These are phyloP conservation scores for Colletotrichum orbiculare DNA, from an alignment of 2,329 filamentous ascomycete genomes.

Conservation along the genomic window DNA sequence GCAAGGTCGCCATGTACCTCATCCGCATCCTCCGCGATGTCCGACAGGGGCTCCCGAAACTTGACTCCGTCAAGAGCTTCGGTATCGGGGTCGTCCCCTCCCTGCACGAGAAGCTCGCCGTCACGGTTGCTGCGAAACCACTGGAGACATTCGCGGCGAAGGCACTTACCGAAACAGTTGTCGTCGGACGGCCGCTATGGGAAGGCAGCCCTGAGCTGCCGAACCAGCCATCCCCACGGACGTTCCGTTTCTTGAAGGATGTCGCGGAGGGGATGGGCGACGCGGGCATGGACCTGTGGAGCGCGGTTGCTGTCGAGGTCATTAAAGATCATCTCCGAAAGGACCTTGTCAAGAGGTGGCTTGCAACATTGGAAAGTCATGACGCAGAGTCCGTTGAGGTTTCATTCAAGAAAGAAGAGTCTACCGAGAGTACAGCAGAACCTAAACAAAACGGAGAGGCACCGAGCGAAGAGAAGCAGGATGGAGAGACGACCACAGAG, in stretches of 20 bases:
- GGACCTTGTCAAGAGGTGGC: conserved; percentile 63
- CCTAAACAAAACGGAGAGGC: neutral
- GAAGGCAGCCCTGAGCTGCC: conserved; percentile 80
- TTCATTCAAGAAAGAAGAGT: no score
- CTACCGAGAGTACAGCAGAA: no score
- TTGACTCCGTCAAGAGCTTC: conserved; percentile 63
- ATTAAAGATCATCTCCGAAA: conserved; percentile 70
- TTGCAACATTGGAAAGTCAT: conserved; percentile 50
- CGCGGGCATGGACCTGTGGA: conserved; percentile 85
- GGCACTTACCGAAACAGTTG: conserved; percentile 55
- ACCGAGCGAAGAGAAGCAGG: conserved; percentile 38
- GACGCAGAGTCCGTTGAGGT: conserved; percentile 8
- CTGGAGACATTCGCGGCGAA: conserved; percentile 59
- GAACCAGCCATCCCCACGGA: conserved; percentile 78
- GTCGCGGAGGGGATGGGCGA: conserved; percentile 75
- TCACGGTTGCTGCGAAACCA: conserved; percentile 60
- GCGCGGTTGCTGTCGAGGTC: conserved; percentile 69
- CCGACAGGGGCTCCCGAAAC: conserved; percentile 70
- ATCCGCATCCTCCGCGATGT: conserved; percentile 81
- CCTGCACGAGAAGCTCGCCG: conserved; percentile 72
- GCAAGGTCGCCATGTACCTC: conserved; percentile 71
- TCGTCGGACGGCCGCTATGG: conserved; percentile 79
- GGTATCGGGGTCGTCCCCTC: conserved; percentile 70
- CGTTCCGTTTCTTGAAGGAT: conserved; percentile 77
- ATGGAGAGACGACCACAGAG: conserved; percentile 4